These are phyloP conservation scores for Nakazawaea ambrosiae DNA, from an alignment of 805 yeast species.

Conservation along the genomic window DNA sequence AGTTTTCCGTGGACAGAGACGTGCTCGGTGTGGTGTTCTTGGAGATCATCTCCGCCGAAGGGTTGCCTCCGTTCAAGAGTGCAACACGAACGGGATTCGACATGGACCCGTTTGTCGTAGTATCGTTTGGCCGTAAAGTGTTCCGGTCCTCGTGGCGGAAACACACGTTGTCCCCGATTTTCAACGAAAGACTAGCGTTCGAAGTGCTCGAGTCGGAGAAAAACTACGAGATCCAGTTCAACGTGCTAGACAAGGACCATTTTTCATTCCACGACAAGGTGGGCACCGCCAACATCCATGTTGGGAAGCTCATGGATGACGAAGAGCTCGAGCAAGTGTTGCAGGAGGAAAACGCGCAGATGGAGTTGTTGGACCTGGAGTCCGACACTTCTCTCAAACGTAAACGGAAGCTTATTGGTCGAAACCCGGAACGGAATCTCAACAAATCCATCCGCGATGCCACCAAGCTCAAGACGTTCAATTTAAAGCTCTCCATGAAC, in stretches of 20 bases:
- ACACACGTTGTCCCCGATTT: conserved; percentile 78
- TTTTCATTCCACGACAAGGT: conserved; percentile 80
- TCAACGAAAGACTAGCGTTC: conserved; percentile 73
- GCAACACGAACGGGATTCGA: conserved; percentile 74
- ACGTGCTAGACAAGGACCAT: conserved; percentile 78
- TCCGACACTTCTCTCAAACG: conserved; percentile 12
- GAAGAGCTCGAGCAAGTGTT: conserved; percentile 8
- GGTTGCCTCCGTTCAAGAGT: conserved; percentile 71
- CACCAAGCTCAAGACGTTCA: conserved; percentile 34
- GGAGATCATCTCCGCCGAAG: conserved; percentile 67
- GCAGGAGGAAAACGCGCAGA: conserved; percentile 5
- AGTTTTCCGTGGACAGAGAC: conserved; percentile 27
- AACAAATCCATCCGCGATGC: conserved; percentile 29
- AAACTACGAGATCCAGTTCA: conserved; percentile 58
- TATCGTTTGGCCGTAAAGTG: conserved; percentile 82
- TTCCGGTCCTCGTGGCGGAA: conserved; percentile 79
- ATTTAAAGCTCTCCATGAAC: conserved; percentile 22
- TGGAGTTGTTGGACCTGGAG: conserved; percentile 13
- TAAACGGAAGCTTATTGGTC: conserved; percentile 13
- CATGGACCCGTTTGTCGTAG: conserved; percentile 95
- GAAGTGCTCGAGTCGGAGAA: conserved; percentile 65
- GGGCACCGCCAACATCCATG: conserved; percentile 54
- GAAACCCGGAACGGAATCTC: conserved; percentile 23
- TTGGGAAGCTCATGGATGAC: conserved; percentile 26
- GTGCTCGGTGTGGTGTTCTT: conserved; percentile 68